Evolutionary conservation across 2,329 filamentous ascomycete genomes (phyloP).

Genomic region (Pochonia chlamydosporia): DNA sequence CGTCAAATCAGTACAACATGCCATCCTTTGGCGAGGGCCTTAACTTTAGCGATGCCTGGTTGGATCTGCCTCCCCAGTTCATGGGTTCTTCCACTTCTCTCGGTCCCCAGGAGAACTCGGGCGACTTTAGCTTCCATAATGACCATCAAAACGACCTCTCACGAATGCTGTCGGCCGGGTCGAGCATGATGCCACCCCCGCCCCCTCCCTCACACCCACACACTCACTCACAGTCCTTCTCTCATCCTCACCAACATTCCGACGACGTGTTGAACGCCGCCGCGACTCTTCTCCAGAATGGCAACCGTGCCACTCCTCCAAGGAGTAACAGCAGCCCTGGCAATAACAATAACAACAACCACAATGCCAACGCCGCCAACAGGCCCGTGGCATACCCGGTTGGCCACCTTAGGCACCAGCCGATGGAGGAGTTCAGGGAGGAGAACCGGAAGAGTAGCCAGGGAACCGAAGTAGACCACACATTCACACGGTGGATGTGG

Average conservation of each 20-base stretch:
- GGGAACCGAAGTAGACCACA: constrained; percentile 25
- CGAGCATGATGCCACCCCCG: constrained; percentile 30
- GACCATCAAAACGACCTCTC: constrained; percentile 12
- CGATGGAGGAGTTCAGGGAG: constrained; percentile 35
- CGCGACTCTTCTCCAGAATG: constrained; percentile 45
- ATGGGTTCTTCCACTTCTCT: constrained; percentile 61
- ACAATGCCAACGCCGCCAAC: constrained; percentile 16
- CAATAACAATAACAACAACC: constrained; percentile 18
- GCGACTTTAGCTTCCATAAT: constrained; percentile 13
- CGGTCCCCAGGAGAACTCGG: constrained; percentile 39
- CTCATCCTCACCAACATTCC: constrained; percentile 27
- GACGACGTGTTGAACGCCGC: constrained; percentile 53
- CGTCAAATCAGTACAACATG: constrained; percentile 42
- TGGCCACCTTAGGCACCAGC: constrained; percentile 36
- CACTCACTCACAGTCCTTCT: constrained; percentile 11
- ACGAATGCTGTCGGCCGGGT: constrained; percentile 13
- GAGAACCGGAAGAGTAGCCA: constrained; percentile 29
- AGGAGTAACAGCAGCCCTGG: constrained; percentile 9
- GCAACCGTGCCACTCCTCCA: constrained; percentile 13
- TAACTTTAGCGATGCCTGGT: constrained; percentile 46
- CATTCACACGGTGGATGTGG: constrained; percentile 38
- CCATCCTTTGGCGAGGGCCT: constrained; percentile 46
- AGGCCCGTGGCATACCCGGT: constrained; percentile 27
- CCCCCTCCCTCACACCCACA: constrained; percentile 22
- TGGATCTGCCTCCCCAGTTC: constrained; percentile 57